A percentile compares a stretch with the other conserved stretches of the same genome.
These are phyloP conservation scores for Colletotrichum sp. DNA, from an alignment of 2,329 filamentous ascomycete species.

Conservation along the genomic window DNA sequence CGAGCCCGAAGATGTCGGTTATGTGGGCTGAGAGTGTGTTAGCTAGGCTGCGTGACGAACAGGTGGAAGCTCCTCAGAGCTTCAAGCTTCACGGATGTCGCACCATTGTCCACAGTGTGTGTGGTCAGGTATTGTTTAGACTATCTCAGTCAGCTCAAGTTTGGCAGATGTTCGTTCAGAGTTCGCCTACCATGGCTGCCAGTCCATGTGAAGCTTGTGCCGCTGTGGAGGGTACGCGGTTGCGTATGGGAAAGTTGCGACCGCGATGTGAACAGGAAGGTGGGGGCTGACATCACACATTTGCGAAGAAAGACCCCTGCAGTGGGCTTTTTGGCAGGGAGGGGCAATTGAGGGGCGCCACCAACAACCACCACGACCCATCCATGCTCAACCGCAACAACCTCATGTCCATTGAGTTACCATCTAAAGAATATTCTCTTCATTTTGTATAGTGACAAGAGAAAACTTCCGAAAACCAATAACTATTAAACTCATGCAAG, in stretches of 20 bases:
- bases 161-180: background rate
- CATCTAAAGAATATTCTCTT: background rate
- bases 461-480: background rate
- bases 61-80: background rate
- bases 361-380: background rate
- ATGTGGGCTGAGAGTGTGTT: constrained; percentile 67
- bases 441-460: background rate
- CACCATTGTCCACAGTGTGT: constrained; percentile 88
- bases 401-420: background rate
- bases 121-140: constrained; percentile 98
- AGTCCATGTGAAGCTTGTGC: constrained; percentile 34
- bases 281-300: constrained; percentile 22
- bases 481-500: background rate
- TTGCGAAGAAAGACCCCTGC: constrained; percentile 7
- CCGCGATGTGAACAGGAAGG: constrained; percentile 9
- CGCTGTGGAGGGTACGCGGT: constrained; percentile 24
- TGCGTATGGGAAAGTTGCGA: constrained; percentile 13
- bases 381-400: background rate
- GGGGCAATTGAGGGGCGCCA: constrained; percentile 15
- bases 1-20: constrained; percentile 84
- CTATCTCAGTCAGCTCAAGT: constrained; percentile 50
- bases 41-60: background rate
- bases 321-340: background rate
- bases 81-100: constrained; percentile 25
- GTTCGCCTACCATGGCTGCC: constrained; percentile 41